Evolutionary conservation across 441 rosid species (phyloP), one percentile per base, ranked within the genome.

Genomic region (Euphorbia schlechtendalii): DNA sequence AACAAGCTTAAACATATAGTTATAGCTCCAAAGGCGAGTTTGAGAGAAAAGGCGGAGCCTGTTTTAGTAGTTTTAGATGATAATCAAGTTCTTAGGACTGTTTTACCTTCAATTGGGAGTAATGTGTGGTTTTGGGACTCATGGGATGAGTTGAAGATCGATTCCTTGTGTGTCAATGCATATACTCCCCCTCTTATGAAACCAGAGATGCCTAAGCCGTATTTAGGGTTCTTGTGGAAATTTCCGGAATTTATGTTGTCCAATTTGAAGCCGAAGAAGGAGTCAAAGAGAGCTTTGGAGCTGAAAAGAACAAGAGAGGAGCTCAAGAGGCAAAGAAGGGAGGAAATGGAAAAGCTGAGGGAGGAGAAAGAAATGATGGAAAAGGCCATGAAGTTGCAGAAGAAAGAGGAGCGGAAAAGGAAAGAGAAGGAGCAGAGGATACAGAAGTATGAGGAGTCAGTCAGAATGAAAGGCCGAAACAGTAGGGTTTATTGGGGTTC

Each of bases 11-110:
- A 84, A 65, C 96, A 87, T 73, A 75, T 92, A 17, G 87, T 92
- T 75, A 89, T 86, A 71, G 78, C 86, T 7, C 78, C 91, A n/a
- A 71, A 79, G 64, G 81, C 73, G 11, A 65, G 70, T 66, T 78
- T 87, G 66, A 66, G 77, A 72, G 77, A 80, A 60, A 77, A 69
- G 51, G 73, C 79, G 5, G 93, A 89, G 70, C 77, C 90, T 36
- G 85, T 92, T 63, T 74, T 92, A 68, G 86, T 89, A 10, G 98
- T 92, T 68, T 75, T 89, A 63, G 96, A 84, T 72, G 93, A 89
- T 80, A 86, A 90, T 78, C 78, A 74, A 57, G 93, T 92, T 71
- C 67, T 86, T n/a, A 86, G 96, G 66, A 89, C 91, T 36, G 96
- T 89, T 56, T 76, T 92, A 61, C 98, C 96, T 45, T 87, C 91